These are phyloP conservation scores for Boletus patriciae DNA, from an alignment of 768 basidiomycete genomes.

Conservation along the genomic window DNA sequence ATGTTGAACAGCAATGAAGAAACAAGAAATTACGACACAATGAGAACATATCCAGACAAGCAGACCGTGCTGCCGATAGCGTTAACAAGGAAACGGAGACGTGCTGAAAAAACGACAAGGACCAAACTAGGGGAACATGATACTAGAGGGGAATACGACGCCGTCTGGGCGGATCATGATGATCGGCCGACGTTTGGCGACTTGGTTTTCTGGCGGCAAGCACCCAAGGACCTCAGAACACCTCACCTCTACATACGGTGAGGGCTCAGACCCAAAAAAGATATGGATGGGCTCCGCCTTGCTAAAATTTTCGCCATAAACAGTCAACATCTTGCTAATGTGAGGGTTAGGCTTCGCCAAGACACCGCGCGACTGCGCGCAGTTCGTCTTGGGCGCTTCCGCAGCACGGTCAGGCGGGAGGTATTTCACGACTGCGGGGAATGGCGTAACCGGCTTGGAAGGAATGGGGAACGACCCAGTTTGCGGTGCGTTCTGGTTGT, in stretches of 20 bases:
- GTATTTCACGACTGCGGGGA: conserved; percentile 87
- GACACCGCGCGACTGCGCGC: conserved; percentile 62
- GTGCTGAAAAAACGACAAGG: conserved; percentile 8
- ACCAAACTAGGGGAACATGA: conserved; percentile 68
- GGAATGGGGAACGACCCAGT: conserved; percentile 76
- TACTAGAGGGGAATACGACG: conserved; percentile 81
- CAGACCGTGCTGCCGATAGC: conserved; percentile 33
- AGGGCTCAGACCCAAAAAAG: conserved; percentile 86
- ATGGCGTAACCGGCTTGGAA: conserved; percentile 80
- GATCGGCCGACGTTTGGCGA: conserved; percentile 71
- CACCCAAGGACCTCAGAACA: conserved; percentile 86
- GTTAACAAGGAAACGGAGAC: conserved; percentile 18
- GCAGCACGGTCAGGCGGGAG: conserved; percentile 86
- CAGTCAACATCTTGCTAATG: conserved; percentile 75
- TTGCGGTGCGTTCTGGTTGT: conserved; percentile 72
- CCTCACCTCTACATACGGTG: conserved; percentile 83
- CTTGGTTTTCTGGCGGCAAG: conserved; percentile 68
- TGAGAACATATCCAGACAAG: conserved; percentile 19
- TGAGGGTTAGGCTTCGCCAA: conserved; percentile 78
- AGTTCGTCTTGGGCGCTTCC: conserved; percentile 75
- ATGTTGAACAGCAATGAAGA: conserved; percentile 27
- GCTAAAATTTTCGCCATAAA: conserved; percentile 88
- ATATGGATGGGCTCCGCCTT: conserved; percentile 79
- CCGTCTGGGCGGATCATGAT: conserved; percentile 83
- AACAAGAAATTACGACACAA: conserved; percentile 23